Conservation (phyloP, 257 asterid species). For the Thymus quinquecostatus region DNA sequence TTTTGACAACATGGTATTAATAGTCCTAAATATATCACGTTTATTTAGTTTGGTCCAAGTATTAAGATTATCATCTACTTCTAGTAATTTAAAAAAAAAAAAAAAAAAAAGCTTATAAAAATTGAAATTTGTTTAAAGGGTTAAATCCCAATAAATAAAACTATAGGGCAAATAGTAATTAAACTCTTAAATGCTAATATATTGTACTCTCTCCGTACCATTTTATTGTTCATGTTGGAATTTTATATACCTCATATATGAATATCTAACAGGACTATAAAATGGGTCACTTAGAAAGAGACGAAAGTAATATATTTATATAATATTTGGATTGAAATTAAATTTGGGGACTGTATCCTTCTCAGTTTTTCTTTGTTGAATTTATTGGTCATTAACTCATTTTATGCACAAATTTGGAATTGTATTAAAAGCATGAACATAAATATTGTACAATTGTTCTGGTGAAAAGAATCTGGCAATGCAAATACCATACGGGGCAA, state of each 20-base stretch:
- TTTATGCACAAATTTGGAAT: conserved; percentile 35
- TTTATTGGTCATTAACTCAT: conserved; percentile 40
- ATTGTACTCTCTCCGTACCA: too few relatives aligned
- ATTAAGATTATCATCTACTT: conserved; percentile 7
- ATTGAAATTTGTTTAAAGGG: too few relatives aligned
- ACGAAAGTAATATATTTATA: too few relatives aligned
- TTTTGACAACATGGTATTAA: not conserved
- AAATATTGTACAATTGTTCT: conserved; percentile 33
- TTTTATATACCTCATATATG: too few relatives aligned
- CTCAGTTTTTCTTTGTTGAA: conserved; percentile 37
- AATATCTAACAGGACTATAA: too few relatives aligned
- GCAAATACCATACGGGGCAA: too few relatives aligned
- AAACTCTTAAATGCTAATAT: too few relatives aligned
- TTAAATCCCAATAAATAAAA: too few relatives aligned
- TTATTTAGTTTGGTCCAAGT: not conserved
- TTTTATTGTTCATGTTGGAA: too few relatives aligned
- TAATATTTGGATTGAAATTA: not conserved
- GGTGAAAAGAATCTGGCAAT: conserved; percentile 21
- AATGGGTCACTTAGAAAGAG: too few relatives aligned
- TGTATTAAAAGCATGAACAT: conserved; percentile 37
- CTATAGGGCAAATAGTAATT: too few relatives aligned
- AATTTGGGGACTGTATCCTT: conserved; percentile 25
- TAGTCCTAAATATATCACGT: conserved; percentile 6
- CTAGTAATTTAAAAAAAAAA: not conserved
- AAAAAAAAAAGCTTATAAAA: too few relatives aligned